These are phyloP conservation scores for Ballota nigra DNA, from an alignment of 257 asterid genomes.

Conservation along the genomic window DNA sequence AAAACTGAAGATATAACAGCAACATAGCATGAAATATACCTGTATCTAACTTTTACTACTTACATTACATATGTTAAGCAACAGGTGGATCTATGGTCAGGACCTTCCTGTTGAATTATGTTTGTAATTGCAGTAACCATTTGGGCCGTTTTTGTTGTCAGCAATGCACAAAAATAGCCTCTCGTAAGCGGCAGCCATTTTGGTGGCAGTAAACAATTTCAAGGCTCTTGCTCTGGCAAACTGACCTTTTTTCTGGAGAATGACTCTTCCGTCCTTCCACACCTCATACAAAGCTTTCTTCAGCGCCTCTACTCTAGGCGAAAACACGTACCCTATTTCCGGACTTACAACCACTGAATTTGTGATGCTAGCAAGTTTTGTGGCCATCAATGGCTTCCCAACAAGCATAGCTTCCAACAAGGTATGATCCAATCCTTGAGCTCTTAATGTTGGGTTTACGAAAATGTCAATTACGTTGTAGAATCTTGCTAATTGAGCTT, in stretches of 20 bases:
- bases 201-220: constrained; percentile 57
- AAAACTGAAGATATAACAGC: background rate
- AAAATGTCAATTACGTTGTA: constrained; percentile 59
- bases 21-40: too few relatives aligned
- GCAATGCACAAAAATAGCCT: constrained; percentile 71
- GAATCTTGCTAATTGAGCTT: constrained; percentile 46
- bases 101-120: background rate
- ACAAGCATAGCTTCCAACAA: constrained; percentile 66
- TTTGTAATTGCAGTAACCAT: constrained; percentile 24
- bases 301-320: constrained; percentile 54
- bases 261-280: constrained; percentile 51
- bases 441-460: constrained; percentile 73
- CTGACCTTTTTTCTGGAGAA: constrained; percentile 47
- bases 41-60: background rate
- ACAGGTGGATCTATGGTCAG: background rate
- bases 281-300: constrained; percentile 55
- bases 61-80: background rate
- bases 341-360: constrained; percentile 49
- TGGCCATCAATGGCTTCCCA: constrained; percentile 73
- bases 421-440: constrained; percentile 82
- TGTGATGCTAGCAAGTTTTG: constrained; percentile 63
- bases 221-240: constrained; percentile 54
- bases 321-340: constrained; percentile 65
- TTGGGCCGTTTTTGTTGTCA: background rate
- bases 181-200: constrained; percentile 82